A percentile compares a stretch with the other conserved stretches of the same genome.
phyloP scores from a whole-genome alignment of 129 eudicot genomes.

The carrot (Daucus carota) region DNA sequence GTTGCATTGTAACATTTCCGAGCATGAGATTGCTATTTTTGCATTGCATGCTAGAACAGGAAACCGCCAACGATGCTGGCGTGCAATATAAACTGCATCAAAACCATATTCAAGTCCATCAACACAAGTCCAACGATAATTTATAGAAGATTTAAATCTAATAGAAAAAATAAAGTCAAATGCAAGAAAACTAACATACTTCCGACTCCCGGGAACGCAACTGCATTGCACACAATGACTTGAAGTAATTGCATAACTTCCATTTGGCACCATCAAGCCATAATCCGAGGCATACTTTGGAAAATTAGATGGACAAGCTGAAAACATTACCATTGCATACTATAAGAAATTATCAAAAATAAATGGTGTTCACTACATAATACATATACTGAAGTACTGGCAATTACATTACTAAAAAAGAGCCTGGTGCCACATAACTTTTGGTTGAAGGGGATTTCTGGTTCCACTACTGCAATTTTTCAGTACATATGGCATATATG shows the following conservation, averaged over 20 bases:
- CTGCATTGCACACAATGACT: slow-evolving; percentile 97
- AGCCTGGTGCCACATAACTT: neutral
- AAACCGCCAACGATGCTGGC: slow-evolving; percentile 91
- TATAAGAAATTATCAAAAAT: neutral
- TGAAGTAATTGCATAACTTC: slow-evolving; percentile 90
- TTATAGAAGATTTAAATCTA: neutral
- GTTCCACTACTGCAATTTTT: neutral
- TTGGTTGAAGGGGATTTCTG: neutral
- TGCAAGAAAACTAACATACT: slow-evolving; percentile 17
- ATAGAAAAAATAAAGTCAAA: slow-evolving; percentile 1
- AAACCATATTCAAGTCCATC: neutral
- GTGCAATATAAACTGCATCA: slow-evolving; percentile 74
- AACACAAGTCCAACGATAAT: neutral
- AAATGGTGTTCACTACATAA: no score
- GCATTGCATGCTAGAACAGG: slow-evolving; percentile 99
- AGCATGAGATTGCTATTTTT: slow-evolving; percentile 83
- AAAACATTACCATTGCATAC: slow-evolving; percentile 9
- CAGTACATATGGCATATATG: neutral
- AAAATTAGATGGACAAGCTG: slow-evolving; percentile 94
- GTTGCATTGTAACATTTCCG: slow-evolving; percentile 78
- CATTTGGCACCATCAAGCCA: slow-evolving; percentile 77
- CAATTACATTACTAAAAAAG: neutral
- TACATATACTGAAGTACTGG: neutral
- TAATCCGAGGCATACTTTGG: slow-evolving; percentile 73
- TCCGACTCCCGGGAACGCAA: slow-evolving; percentile 81